Evolutionary conservation across 177 flowering plant species (phyloP), one percentile per base, ranked within the genome.

Genomic region (Vitis hybrid): DNA sequence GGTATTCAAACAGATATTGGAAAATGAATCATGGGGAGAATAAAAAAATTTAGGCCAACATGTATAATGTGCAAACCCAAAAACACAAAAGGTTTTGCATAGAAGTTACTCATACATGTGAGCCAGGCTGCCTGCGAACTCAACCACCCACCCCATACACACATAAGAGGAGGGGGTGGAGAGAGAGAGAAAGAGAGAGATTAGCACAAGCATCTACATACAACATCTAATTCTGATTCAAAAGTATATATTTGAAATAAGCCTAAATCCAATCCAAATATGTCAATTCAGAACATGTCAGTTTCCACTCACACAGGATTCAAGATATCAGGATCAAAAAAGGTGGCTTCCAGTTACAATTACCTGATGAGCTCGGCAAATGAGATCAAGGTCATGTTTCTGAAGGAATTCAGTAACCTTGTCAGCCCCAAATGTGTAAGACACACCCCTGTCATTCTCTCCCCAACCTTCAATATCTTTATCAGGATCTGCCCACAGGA

Each of bases 311-410:
- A 20, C 1, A 45, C 16, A 10, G 3, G 7, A 52, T 65, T 34
- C 45, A 22, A 26, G 61, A 58, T 19, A 45, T 18, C 16, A 71
- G 39, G 22, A 50, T 10, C 31, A 49, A 58, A 3, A 52, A 48
- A 61, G 56, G 12, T 29, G 18, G 11, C 1, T 59, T 52, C 52
- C 26, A 63, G 59, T 55, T 59, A 22, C 26, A 13, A 55, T 73
- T 74, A 87, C 93, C 89, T 88, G 90, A 73, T 89, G 93, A 61
- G 89, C 89, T 22, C 93, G 82, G 74, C 89, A 88, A 13, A 87
- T 70, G 26, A 87, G 87, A 70, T 88, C 89, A 65, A 88, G 85
- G 51, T 84, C 93, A 76, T 87, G 89, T 65, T 82, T 85, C 68
- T 80, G 70, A 65, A 88, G 89, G 63, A 88, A 88, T 26, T 88